Conservation (phyloP, 345 rosid genomes). For the Lepidium africanum region DNA sequence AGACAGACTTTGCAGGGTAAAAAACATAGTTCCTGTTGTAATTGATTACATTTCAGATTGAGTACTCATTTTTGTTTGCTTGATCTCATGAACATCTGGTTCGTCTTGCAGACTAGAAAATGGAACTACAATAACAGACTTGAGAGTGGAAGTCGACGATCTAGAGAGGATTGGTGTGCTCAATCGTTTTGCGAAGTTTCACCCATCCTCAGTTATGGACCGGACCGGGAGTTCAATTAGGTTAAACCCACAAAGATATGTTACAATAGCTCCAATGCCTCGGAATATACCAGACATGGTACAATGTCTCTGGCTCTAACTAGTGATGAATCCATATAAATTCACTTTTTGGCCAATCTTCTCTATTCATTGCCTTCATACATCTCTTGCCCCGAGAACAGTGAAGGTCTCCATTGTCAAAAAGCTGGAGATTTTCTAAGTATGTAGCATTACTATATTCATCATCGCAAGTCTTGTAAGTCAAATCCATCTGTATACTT, state of each 20-base stretch:
- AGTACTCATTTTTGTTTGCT: not conserved
- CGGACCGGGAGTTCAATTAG: conserved; percentile 32
- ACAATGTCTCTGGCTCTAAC: conserved; percentile 81
- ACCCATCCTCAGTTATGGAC: conserved; percentile 37
- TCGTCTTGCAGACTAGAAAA: conserved; percentile 57
- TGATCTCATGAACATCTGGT: conserved; percentile 1
- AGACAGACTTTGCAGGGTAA: conserved; percentile 54
- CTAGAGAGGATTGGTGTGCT: conserved; percentile 65
- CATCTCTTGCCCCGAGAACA: not conserved
- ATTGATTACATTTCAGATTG: not conserved
- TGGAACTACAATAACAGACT: conserved; percentile 48
- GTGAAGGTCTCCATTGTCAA: conserved; percentile 11
- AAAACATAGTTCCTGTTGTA: not conserved
- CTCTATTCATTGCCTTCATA: conserved; percentile 2
- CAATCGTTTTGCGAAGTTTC: conserved; percentile 82
- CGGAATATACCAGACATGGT: conserved; percentile 70
- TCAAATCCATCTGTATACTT: conserved; percentile 6
- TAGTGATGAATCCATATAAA: conserved; percentile 12
- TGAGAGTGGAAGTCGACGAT: conserved; percentile 72
- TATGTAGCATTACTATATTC: conserved; percentile 11
- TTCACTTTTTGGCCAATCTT: conserved; percentile 6
- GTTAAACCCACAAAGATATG: conserved; percentile 63
- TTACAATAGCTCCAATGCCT: conserved; percentile 69
- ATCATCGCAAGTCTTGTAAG: conserved; percentile 5
- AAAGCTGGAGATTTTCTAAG: conserved; percentile 12